A percentile compares a stretch with the other conserved stretches of the same genome.
These are phyloP conservation scores for Mastigamoeba balamuthi DNA, from an alignment of 78 protist species.

Conservation along the genomic window DNA sequence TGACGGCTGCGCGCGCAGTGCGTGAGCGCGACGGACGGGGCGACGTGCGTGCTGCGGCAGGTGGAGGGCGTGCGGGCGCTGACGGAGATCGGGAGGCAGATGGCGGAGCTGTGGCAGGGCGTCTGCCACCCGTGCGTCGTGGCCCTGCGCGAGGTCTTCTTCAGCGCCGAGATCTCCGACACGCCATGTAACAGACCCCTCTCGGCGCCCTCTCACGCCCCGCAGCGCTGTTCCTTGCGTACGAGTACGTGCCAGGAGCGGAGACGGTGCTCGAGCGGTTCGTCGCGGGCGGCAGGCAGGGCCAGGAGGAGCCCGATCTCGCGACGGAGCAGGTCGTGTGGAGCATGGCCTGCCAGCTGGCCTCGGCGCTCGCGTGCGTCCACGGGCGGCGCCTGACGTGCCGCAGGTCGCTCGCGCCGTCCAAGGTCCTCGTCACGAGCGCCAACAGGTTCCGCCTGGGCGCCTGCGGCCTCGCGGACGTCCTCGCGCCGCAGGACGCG, in stretches of 20 bases:
- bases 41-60: too few species aligned
- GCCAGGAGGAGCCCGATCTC: too few species aligned
- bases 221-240: neutral
- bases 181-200: neutral
- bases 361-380: neutral
- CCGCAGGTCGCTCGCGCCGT: neutral
- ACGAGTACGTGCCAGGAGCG: neutral
- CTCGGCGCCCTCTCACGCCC: neutral
- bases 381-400: neutral
- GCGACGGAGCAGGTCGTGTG: neutral
- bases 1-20: too few species aligned
- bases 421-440: neutral
- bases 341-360: neutral
- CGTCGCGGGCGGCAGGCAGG: neutral
- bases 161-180: neutral
- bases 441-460: neutral
- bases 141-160: neutral
- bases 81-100: too few species aligned
- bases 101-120: neutral
- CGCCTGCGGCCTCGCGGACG: too few species aligned
- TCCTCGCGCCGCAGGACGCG: too few species aligned
- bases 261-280: neutral
- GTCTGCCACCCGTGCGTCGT: neutral
- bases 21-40: too few species aligned
- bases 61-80: too few species aligned